Evolutionary conservation across 23 red algal genomes (phyloP).

Genomic region (Chondrus crispus): DNA sequence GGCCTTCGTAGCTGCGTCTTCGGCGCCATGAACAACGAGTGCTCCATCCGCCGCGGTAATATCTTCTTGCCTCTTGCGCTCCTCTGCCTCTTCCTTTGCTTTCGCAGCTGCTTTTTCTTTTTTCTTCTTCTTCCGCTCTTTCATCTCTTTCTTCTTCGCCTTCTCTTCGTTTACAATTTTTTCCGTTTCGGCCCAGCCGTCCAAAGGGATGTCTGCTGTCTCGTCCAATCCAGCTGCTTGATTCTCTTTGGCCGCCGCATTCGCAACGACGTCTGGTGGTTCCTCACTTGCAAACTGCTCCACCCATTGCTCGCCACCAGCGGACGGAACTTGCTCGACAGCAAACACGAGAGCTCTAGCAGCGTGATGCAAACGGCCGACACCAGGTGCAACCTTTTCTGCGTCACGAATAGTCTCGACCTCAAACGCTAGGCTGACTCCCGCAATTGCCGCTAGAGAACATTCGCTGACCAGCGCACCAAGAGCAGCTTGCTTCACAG

Average conservation of each 20-base stretch:
- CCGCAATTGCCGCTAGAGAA: constrained; percentile 31
- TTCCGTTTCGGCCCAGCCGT: constrained; percentile 5
- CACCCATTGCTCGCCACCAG: constrained; percentile 52
- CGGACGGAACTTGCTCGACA: constrained; percentile 56
- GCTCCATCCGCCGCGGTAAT: constrained; percentile 26
- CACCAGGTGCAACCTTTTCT: constrained; percentile 26
- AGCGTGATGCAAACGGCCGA: constrained; percentile 26
- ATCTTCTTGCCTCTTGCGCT: background rate
- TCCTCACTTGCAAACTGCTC: constrained; percentile 37
- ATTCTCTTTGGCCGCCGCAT: background rate
- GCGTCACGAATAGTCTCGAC: constrained; percentile 29
- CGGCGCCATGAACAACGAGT: constrained; percentile 57
- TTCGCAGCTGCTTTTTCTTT: constrained; percentile 12
- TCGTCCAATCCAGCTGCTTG: background rate
- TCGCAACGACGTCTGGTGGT: constrained; percentile 8
- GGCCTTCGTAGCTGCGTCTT: constrained; percentile 16
- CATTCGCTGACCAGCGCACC: constrained; percentile 47
- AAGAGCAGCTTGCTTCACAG: constrained; percentile 47
- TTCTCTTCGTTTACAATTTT: background rate
- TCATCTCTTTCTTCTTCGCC: constrained; percentile 1
- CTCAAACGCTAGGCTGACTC: constrained; percentile 33
- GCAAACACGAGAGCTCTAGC: constrained; percentile 40
- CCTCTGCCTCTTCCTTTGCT: background rate
- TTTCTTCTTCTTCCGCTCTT: constrained; percentile 20
- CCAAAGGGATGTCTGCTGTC: background rate